These are phyloP conservation scores for Ogataea zsoltii DNA, from an alignment of 805 yeast genomes.

Conservation along the genomic window DNA sequence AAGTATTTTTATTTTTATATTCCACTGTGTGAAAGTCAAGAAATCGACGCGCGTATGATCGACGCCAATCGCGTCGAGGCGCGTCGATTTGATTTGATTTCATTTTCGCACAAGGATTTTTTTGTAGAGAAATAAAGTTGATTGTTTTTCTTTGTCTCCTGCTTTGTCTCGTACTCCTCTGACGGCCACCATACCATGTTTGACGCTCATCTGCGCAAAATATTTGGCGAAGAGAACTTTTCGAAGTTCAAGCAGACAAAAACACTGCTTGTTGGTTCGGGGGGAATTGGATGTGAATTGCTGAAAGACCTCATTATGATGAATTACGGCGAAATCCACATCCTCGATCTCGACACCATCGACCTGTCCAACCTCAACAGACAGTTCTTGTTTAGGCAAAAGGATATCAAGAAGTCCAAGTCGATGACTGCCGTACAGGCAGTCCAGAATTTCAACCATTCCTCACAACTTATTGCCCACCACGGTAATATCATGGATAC, in stretches of 20 bases:
- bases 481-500: constrained; percentile 88
- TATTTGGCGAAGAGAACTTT: constrained; percentile 43
- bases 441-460: constrained; percentile 69
- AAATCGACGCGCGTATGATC: not conserved
- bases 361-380: constrained; percentile 90
- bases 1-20: not conserved
- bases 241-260: constrained; percentile 41
- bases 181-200: constrained; percentile 1
- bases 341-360: constrained; percentile 94
- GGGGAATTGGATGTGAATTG: constrained; percentile 94
- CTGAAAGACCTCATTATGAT: constrained; percentile 75
- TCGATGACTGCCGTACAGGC: constrained; percentile 83
- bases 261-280: constrained; percentile 89
- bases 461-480: constrained; percentile 68
- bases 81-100: too few relatives aligned
- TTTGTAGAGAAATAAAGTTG: not conserved
- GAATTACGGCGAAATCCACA: constrained; percentile 84
- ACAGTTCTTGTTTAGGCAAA: constrained; percentile 86
- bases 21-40: not conserved
- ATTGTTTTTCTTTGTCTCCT: not conserved
- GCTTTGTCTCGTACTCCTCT: not conserved
- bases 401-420: constrained; percentile 88
- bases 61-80: too few relatives aligned
- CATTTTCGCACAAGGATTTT: not conserved
- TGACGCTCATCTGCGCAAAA: constrained; percentile 39